phyloP scores from a whole-genome alignment of 2,329 filamentous ascomycete genomes.

The Alternaria triticina region DNA sequence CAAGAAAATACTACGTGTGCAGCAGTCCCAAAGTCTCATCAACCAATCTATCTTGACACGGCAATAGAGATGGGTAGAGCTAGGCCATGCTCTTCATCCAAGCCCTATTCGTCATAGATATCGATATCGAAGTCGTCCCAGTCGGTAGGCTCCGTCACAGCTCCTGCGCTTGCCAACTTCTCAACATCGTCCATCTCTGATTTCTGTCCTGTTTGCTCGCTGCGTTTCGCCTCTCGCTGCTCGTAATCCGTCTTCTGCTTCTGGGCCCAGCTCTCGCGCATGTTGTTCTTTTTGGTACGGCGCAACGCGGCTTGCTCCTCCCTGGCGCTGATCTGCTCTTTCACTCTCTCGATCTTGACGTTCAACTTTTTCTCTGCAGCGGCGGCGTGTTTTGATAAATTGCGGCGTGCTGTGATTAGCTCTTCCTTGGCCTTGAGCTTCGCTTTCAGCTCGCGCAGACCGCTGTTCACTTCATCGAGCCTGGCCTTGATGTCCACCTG shows the following conservation, averaged over 20 bases:
- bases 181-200: neutral
- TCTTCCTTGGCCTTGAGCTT: neutral
- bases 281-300: neutral
- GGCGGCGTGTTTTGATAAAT: neutral
- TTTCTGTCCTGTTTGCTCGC: neutral
- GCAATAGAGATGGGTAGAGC: neutral
- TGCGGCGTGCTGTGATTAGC: neutral
- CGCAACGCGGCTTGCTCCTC: neutral
- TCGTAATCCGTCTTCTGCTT: neutral
- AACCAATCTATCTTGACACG: neutral
- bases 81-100: neutral
- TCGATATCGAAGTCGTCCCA: conserved; percentile 1
- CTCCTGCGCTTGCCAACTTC: neutral
- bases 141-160: neutral
- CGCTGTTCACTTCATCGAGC: neutral
- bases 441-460: neutral
- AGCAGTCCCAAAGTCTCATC: neutral
- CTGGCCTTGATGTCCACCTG: neutral
- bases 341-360: neutral
- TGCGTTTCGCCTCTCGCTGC: neutral
- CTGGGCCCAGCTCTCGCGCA: neutral
- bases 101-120: neutral
- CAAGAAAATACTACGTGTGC: neutral
- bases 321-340: neutral
- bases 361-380: neutral